These are phyloP conservation scores for Cetraspora pellucida DNA, from an alignment of 192 early-diverging fungal genomes.

Conservation along the genomic window DNA sequence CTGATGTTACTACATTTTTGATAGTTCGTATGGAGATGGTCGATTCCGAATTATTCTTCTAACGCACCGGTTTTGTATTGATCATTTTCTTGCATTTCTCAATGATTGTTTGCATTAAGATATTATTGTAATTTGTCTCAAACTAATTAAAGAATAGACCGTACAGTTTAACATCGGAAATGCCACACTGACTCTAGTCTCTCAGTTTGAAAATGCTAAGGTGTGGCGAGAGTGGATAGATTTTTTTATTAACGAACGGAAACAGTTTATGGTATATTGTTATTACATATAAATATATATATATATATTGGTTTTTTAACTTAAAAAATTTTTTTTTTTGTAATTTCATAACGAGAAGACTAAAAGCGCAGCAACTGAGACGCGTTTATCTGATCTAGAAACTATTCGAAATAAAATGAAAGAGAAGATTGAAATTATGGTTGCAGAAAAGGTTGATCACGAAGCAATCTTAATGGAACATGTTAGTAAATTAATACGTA, in stretches of 20 bases:
- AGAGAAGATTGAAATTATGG: conserved; percentile 5
- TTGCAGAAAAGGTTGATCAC: background rate
- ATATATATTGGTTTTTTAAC: background rate
- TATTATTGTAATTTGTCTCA: background rate
- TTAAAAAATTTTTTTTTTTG: background rate
- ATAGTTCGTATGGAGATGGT: conserved; percentile 8
- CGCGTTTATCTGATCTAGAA: background rate
- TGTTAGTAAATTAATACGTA: background rate
- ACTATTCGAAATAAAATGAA: background rate
- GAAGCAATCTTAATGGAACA: background rate
- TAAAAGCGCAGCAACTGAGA: background rate
- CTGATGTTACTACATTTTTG: background rate
- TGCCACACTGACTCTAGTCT: background rate
- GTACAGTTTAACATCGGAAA: conserved; percentile 1
- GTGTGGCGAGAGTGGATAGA: conserved; percentile 16
- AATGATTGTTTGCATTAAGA: background rate
- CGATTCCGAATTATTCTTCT: background rate
- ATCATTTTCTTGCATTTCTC: background rate
- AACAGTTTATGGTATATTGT: background rate
- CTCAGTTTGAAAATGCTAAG: background rate
- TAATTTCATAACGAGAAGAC: background rate
- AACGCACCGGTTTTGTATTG: background rate
- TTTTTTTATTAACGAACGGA: conserved; percentile 18
- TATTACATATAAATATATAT: background rate
- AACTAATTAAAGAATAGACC: background rate